A percentile compares a stretch with the other conserved stretches of the same genome.
Evolutionary conservation across 495 filamentous ascomycete genomes (phyloP).

Genomic region (Aspergillus haitiensis): DNA sequence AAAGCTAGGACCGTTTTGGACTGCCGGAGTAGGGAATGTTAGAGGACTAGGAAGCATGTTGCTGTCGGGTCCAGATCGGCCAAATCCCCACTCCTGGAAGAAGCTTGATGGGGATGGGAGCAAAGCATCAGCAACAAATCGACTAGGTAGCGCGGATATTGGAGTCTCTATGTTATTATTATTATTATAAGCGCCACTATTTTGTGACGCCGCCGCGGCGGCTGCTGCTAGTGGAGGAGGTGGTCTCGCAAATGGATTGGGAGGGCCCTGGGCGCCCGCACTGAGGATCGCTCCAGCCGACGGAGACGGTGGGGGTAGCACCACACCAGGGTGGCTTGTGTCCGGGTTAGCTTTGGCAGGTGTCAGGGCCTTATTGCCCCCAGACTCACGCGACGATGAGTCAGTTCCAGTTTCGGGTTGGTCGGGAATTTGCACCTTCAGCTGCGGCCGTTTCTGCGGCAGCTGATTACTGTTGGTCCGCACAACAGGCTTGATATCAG

Average conservation of each 20-base stretch:
- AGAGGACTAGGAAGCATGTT: slow-evolving; percentile 89
- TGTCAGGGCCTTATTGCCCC: slow-evolving; percentile 55
- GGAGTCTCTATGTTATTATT: slow-evolving; percentile 88
- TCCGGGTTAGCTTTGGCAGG: slow-evolving; percentile 55
- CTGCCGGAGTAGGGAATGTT: slow-evolving; percentile 86
- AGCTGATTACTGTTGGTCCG: slow-evolving; percentile 68
- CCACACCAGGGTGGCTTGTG: slow-evolving; percentile 63
- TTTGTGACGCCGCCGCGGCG: slow-evolving; percentile 31
- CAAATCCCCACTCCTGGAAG: slow-evolving; percentile 86
- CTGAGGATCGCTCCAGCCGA: slow-evolving; percentile 81
- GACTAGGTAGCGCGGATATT: slow-evolving; percentile 92
- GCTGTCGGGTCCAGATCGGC: slow-evolving; percentile 61
- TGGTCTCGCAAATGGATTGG: slow-evolving; percentile 93
- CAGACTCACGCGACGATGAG: slow-evolving; percentile 72
- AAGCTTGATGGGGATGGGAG: slow-evolving; percentile 87
- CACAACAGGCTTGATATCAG: slow-evolving; percentile 69
- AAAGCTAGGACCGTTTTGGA: slow-evolving; percentile 68
- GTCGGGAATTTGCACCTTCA: slow-evolving; percentile 95
- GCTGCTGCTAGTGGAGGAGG: slow-evolving; percentile 52
- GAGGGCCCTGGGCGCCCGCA: slow-evolving; percentile 87
- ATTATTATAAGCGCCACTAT: slow-evolving; percentile 54
- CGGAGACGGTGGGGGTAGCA: slow-evolving; percentile 91
- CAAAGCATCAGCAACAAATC: slow-evolving; percentile 81
- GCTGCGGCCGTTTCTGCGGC: slow-evolving; percentile 69
- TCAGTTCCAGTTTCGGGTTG: slow-evolving; percentile 66